Evolutionary conservation across 2,329 filamentous ascomycete species (phyloP).

Genomic region (Pochonia chlamydosporia): DNA sequence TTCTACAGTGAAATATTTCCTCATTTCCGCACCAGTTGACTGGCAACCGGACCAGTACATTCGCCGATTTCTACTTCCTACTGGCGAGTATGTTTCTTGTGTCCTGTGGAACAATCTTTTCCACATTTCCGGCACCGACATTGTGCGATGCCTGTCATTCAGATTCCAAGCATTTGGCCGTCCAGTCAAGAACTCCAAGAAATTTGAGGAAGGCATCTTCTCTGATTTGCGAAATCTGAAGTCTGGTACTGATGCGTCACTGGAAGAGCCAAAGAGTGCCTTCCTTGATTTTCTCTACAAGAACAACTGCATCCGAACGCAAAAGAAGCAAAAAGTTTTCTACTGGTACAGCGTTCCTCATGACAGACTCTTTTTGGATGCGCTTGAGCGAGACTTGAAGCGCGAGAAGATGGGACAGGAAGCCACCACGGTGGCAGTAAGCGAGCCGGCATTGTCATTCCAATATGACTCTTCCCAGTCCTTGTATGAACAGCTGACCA

Average conservation of each 20-base stretch:
- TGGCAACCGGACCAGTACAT: slow-evolving; percentile 98
- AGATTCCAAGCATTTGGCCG: slow-evolving; percentile 97
- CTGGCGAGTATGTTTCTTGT: slow-evolving; percentile 97
- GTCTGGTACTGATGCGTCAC: slow-evolving; percentile 93
- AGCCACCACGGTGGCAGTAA: slow-evolving; percentile 92
- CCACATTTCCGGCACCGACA: slow-evolving; percentile 98
- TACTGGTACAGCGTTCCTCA: slow-evolving; percentile 99
- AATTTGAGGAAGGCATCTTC: slow-evolving; percentile 99
- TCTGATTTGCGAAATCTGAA: slow-evolving; percentile 97
- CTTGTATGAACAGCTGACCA: slow-evolving; percentile 97
- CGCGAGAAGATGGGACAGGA: slow-evolving; percentile 99
- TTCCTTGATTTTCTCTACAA: slow-evolving; percentile 99
- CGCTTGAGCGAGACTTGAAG: slow-evolving; percentile 94
- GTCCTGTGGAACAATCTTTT: slow-evolving; percentile 99
- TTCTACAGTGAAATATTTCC: slow-evolving; percentile 89
- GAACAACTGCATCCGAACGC: slow-evolving; percentile 99
- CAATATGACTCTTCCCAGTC: slow-evolving; percentile 99
- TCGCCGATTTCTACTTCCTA: slow-evolving; percentile 87
- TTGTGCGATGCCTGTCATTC: slow-evolving; percentile 96
- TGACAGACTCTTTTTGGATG: slow-evolving; percentile 94
- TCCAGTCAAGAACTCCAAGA: slow-evolving; percentile 98
- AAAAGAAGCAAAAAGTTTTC: slow-evolving; percentile 99
- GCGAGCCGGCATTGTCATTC: slow-evolving; percentile 94
- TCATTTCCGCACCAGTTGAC: slow-evolving; percentile 96
- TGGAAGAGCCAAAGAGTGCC: slow-evolving; percentile 97